Evolutionary conservation across 768 basidiomycete species (phyloP).

Genomic region (Tulasnella sp.): DNA sequence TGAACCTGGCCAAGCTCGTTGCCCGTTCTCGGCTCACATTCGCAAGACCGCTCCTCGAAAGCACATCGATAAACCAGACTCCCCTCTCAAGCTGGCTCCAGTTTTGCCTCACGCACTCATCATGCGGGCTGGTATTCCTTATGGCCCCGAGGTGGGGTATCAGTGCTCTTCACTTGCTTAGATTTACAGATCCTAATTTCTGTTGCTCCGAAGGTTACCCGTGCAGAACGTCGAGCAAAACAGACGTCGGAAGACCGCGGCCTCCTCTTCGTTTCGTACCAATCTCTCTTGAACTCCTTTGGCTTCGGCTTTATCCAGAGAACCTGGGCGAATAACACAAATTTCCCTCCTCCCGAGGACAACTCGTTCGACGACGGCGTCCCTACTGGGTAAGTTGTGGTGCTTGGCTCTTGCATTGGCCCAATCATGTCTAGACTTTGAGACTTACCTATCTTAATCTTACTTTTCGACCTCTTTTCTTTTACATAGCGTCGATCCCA

Average conservation of each 20-base stretch:
- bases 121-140: slow-evolving; percentile 23
- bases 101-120: neutral
- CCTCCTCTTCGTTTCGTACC: slow-evolving; percentile 18
- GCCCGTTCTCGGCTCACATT: slow-evolving; percentile 16
- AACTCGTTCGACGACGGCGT: neutral
- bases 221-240: neutral
- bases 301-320: neutral
- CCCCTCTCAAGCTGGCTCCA: neutral
- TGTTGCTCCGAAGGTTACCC: neutral
- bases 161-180: neutral
- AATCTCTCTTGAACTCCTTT: neutral
- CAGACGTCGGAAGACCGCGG: neutral
- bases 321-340: neutral
- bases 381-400: neutral
- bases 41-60: slow-evolving; percentile 19
- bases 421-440: neutral
- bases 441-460: neutral
- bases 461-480: neutral
- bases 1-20: neutral
- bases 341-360: slow-evolving; percentile 1
- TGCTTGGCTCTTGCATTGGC: neutral
- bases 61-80: neutral
- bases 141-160: slow-evolving; percentile 21
- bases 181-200: neutral
- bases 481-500: neutral